Conservation (phyloP, 2,329 filamentous ascomycete genomes). For the Ascochyta rabiei region DNA sequence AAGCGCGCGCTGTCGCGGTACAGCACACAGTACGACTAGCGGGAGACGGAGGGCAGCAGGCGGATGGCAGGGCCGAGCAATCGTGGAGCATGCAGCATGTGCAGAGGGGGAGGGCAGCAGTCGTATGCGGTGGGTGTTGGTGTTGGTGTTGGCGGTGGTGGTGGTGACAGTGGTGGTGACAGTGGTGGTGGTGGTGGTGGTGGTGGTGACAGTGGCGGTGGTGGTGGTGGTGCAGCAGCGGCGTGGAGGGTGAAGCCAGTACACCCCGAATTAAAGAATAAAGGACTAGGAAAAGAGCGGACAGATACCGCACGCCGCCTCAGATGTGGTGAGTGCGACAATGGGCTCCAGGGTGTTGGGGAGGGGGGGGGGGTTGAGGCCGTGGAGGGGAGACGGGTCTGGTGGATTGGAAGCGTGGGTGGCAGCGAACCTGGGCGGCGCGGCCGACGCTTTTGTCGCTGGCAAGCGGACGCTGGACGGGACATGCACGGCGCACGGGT, state of each 20-base stretch:
- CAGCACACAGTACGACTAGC: conserved; percentile 36
- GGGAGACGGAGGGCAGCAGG: conserved; percentile 39
- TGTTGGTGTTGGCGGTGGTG: conserved; percentile 9
- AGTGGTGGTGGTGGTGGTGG: neutral
- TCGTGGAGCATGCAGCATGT: conserved; percentile 35
- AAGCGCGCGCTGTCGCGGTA: conserved; percentile 48
- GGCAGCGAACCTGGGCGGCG: conserved; percentile 25
- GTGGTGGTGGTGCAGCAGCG: conserved; percentile 15
- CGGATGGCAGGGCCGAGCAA: conserved; percentile 26
- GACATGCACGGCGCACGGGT: conserved; percentile 6
- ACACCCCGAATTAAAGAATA: conserved; percentile 49
- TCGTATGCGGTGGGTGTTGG: conserved; percentile 11
- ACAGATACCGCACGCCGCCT: conserved; percentile 44
- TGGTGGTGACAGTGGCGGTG: conserved; percentile 8
- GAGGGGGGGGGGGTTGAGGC: conserved; percentile 19
- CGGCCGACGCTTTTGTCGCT: conserved; percentile 27
- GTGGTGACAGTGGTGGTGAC: no score
- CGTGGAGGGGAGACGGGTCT: conserved; percentile 26
- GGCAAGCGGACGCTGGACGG: conserved; percentile 10
- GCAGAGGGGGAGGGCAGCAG: conserved; percentile 11
- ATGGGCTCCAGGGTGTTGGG: conserved; percentile 36
- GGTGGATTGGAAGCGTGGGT: conserved; percentile 29
- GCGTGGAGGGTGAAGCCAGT: conserved; percentile 43
- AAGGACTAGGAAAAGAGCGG: conserved; percentile 44
- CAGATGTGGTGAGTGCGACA: conserved; percentile 38